Evolutionary conservation across 140 eudicot genomes (phyloP), one percentile per base, ranked within the genome.

Genomic region (Flaveria floridana): DNA sequence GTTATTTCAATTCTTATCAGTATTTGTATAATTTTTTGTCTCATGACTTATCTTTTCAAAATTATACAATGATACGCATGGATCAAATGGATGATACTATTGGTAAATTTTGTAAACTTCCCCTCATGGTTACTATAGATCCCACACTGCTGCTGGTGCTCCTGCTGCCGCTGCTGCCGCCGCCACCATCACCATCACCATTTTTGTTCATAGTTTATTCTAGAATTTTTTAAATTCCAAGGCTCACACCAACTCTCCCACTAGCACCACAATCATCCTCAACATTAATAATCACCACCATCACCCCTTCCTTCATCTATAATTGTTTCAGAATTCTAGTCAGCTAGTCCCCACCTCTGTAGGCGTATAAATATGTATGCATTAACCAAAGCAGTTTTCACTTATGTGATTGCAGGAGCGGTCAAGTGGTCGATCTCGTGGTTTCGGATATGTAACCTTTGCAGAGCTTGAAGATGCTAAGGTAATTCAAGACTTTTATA

Each of bases 401-500:
- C 51, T 19, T 68, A 8, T 82, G 1, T 65, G 7, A 72, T 70
- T 83, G 30, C 79, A 95, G 99, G 99, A 95, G 65, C 91, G 99
- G 34, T 73, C 90, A 51, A 87, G 96, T 80, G 99, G 99, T 26
- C 89, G 97, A 51, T 95, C 99, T 71, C 99, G 99, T 79, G 99
- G 99, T 62, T 95, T 95, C 82, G 99, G 99, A 65, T 95, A 95
- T 71, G 99, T 89, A 18, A 95, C 99, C 5, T 95, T 95, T 84
- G 82, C 87, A 10, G 76, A 84, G 41, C 87, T 78, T 64, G 99
- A 95, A 77, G 99, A 95, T 87, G 97, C 99, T n/a, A 91, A 95
- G 97, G 99, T 88, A 79, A 61, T 30, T 61, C 3, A 41, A 37
- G 10, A 14, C 13, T 68, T 61, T 26, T 62, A 39, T 66, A 15